Base-by-base conservation (phyloP, 352 stramenopile species). In the Pythium phragmiticola region DNA sequence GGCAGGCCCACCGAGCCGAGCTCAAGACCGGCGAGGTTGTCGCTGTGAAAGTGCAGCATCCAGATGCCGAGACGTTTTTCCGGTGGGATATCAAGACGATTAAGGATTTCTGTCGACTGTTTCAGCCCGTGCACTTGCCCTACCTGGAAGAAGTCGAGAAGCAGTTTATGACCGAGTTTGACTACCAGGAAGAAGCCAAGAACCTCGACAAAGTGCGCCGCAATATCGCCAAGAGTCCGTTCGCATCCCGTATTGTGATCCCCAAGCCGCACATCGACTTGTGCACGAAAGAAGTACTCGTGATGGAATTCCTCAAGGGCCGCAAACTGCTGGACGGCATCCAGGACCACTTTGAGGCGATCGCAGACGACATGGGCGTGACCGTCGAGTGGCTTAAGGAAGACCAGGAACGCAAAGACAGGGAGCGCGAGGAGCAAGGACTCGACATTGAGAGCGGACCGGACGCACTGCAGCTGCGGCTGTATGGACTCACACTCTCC, bases 121-220 rank as follows among this genome's bases (percentile, higher is more conserved):
- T 97, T 42, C 94, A 98, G 65, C 96, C 96, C 2, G 94, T 91
- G 28, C 93, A 98, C 68, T 75, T 98, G 47, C 87, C 91, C 21
- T 92, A 94, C 54, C 72, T 98, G 7, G 85, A 97, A 26, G 95
- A 99, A 69, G 93, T 99, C 47, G 95, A 99, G 77, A 96, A 97
- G 63, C 95, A 98, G 77, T 99, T 99, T 70, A 95, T 98, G 88
- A 98, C 92, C 21, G 96, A 99, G 75, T 99, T 99, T 74, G 94
- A 99, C 70, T 99, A 98, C 82, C 49, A 78, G 0, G 77, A 92
- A 66, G 96, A 99, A 71, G 94, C 88, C 46, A 80, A 89, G 58
- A 97, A 98, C 63, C 73, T 98, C 13, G 77, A 78, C 7, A 86
- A 75, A 26, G 89, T 99, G 39, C 77, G 95, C 13, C 62, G 67